phyloP scores from a whole-genome alignment of 495 filamentous ascomycete genomes.

The Annulohypoxylon stygium region DNA sequence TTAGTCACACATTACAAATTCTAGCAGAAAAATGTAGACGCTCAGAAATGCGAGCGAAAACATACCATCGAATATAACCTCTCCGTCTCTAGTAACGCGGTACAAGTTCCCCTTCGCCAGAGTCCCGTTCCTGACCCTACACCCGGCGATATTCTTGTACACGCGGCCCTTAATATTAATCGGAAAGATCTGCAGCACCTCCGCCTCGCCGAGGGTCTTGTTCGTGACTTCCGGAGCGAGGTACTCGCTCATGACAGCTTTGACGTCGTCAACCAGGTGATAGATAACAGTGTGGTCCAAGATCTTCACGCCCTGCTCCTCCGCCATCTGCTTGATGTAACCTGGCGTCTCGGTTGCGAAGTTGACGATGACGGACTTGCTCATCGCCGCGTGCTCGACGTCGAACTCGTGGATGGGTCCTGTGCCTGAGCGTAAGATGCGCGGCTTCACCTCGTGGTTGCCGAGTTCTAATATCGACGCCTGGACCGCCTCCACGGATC shows the following conservation, averaged over 20 bases:
- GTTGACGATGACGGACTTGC: conserved; percentile 78
- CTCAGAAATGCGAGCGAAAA: conserved; percentile 28
- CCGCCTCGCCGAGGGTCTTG: conserved; percentile 87
- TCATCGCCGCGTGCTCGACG: conserved; percentile 83
- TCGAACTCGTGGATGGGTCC: conserved; percentile 88
- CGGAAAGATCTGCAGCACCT: conserved; percentile 83
- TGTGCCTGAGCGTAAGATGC: conserved; percentile 80
- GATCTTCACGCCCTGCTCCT: conserved; percentile 76
- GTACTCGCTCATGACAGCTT: conserved; percentile 72
- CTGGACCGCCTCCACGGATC: conserved; percentile 90
- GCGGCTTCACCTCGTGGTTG: conserved; percentile 82
- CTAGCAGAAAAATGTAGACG: background rate
- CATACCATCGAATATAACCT: conserved; percentile 84
- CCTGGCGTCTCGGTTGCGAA: conserved; percentile 85
- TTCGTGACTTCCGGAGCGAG: conserved; percentile 73
- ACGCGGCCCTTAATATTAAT: conserved; percentile 80
- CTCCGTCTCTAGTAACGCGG: conserved; percentile 74
- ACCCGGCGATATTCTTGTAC: conserved; percentile 83
- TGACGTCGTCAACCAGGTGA: conserved; percentile 85
- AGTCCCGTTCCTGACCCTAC: conserved; percentile 85
- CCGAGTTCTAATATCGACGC: conserved; percentile 80
- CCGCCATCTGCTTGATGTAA: conserved; percentile 76
- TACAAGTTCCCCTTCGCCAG: conserved; percentile 72
- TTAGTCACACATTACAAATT: conserved; percentile 32
- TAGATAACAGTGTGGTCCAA: conserved; percentile 95